phyloP scores from a whole-genome alignment of 108 stramenopile species.

The Pinguiococcus pyrenoidosus region DNA sequence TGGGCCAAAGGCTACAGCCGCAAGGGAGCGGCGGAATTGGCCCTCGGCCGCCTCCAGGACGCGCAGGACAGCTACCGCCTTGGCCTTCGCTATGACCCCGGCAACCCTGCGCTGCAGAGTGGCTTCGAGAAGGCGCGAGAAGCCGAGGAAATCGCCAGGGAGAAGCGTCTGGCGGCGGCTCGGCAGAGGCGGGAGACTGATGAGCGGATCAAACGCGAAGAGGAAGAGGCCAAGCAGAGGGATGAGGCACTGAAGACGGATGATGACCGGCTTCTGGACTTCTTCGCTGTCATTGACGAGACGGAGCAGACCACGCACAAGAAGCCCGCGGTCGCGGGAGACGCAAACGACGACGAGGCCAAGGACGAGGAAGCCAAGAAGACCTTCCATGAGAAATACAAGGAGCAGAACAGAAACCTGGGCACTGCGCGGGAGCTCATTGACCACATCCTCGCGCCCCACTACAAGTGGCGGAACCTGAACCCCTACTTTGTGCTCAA shows the following conservation, averaged over 20 bases:
- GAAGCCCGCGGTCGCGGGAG: neutral
- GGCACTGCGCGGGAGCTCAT: slow-evolving; percentile 23
- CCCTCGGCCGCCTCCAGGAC: slow-evolving; percentile 22
- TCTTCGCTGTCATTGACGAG: too few relatives aligned
- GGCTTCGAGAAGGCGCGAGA: slow-evolving; percentile 22
- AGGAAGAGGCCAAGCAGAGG: neutral
- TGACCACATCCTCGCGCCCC: slow-evolving; percentile 23
- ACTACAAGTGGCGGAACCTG: slow-evolving; percentile 41
- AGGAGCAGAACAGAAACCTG: slow-evolving; percentile 13
- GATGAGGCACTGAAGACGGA: neutral
- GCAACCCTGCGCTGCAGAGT: slow-evolving; percentile 15
- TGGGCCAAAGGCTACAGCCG: slow-evolving; percentile 40
- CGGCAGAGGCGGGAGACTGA: slow-evolving; percentile 15
- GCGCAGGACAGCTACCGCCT: slow-evolving; percentile 2
- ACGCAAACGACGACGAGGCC: slow-evolving; percentile 6
- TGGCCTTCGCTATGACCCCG: slow-evolving; percentile 24
- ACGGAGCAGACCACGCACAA: neutral
- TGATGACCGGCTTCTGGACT: too few relatives aligned
- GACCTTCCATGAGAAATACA: slow-evolving; percentile 16
- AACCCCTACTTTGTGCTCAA: slow-evolving; percentile 33
- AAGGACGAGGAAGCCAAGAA: slow-evolving; percentile 25
- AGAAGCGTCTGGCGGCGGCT: slow-evolving; percentile 8
- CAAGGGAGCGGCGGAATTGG: slow-evolving; percentile 37
- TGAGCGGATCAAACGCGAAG: too few relatives aligned
- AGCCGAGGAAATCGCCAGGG: too few relatives aligned